Base-by-base conservation (phyloP, 2,329 filamentous ascomycete genomes). In the Fusarium haematococcum region DNA sequence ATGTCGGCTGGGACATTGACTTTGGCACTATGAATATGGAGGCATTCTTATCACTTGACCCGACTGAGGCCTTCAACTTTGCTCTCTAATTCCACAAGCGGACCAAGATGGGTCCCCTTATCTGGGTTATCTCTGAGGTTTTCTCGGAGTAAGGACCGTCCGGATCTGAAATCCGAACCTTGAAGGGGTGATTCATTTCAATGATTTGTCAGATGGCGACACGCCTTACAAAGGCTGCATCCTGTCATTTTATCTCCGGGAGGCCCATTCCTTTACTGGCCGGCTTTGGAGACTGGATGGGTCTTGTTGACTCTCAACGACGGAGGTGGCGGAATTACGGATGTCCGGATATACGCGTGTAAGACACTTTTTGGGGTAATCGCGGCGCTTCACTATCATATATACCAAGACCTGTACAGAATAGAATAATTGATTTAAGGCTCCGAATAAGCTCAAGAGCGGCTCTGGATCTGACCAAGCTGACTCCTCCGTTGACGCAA, bases 21-120 rank as follows among this genome's bases (percentile, higher is more conserved):
- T 81, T 81, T 68, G 78, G 76, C 8, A 77, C 75, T 6, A 81
- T 80, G 78, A 80, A 81, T 45, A 80, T 81, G 77, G 80, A 81
- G 54, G 78, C 80, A 1, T 81, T 81, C 50, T 45, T 81, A 45
- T 81, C 79, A 30, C 77, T 81, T 23, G 79, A 81, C 23, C 71
- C 80, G 18, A 71, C 74, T 25, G 79, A 79, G 43, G 69, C 69
- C 11, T 78, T 78, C 37, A 78, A 76, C 41, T 79, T 78, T 69
- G 73, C 73, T 9, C 65, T 70, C 41, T 77, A 43, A 67, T 13
- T 11, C 62, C 50, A 20, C n/a, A n/a, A 23, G 27, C 45, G 14
- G 20, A 25, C 9, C 20, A 50, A 52, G 18, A 52, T 14, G 18
- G 37, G 60, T 52, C 54, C 43, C 14, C 43, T 48, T 48, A 48